Percentiles rank a stretch among this genome's conserved stretches.
Conservation (phyloP, 441 rosid species). For the Macaranga tanarius region DNA sequence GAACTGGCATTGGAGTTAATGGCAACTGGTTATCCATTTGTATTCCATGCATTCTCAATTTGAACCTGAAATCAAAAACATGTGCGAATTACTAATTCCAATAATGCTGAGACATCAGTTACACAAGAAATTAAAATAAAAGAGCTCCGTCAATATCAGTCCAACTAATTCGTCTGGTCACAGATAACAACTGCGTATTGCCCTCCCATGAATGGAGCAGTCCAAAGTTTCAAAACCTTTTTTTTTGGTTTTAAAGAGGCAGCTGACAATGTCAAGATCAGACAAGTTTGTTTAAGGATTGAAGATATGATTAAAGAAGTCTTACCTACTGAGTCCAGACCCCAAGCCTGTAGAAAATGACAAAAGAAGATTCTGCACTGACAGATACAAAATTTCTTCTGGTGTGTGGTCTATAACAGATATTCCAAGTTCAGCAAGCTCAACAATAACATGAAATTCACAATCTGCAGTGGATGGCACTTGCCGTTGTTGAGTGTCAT, state of each 20-base stretch:
- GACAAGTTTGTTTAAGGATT: slow-evolving; percentile 7
- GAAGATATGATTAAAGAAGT: slow-evolving; percentile 21
- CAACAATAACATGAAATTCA: slow-evolving; percentile 88
- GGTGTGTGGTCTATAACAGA: slow-evolving; percentile 97
- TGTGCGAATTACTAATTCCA: slow-evolving; percentile 10
- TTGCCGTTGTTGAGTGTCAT: slow-evolving; percentile 50
- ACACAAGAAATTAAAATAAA: background rate
- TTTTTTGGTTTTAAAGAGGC: background rate
- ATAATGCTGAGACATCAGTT: background rate
- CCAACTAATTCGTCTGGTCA: slow-evolving; percentile 2
- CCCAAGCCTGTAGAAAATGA: slow-evolving; percentile 95
- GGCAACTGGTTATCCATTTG: slow-evolving; percentile 99
- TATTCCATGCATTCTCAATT: slow-evolving; percentile 75
- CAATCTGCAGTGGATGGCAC: slow-evolving; percentile 43
- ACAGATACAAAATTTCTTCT: slow-evolving; percentile 87
- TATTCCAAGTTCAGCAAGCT: slow-evolving; percentile 92
- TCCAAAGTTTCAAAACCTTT: background rate
- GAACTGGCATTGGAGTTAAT: slow-evolving; percentile 90
- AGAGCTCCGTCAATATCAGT: slow-evolving; percentile 12
- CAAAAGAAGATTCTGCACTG: slow-evolving; percentile 79
- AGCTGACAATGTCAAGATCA: background rate
- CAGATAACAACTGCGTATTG: background rate
- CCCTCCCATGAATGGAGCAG: background rate
- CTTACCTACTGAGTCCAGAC: slow-evolving; percentile 86
- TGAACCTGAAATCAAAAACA: slow-evolving; percentile 57